These are phyloP conservation scores for Moesziomyces parantarcticus DNA, from an alignment of 1,284 basidiomycete species.

Conservation along the genomic window DNA sequence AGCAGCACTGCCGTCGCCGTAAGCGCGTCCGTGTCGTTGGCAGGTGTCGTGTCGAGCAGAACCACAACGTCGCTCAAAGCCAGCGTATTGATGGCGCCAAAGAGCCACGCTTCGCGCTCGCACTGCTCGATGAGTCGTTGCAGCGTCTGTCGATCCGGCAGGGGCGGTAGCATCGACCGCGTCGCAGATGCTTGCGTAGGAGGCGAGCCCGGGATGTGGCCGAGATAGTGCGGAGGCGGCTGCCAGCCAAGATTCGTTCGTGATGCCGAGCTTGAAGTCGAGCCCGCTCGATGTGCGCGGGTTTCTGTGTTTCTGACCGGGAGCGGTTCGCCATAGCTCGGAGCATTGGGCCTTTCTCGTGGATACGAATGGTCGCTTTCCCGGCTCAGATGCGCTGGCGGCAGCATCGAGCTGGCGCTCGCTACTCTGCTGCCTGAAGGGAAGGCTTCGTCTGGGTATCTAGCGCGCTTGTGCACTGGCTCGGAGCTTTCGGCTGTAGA, in stretches of 20 bases:
- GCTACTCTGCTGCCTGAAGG: neutral
- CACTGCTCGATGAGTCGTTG: slow-evolving; percentile 14
- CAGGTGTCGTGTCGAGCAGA: slow-evolving; percentile 4
- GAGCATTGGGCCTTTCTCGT: neutral
- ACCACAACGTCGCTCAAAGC: slow-evolving; percentile 16
- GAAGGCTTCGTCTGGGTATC: neutral
- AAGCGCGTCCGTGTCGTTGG: slow-evolving; percentile 5
- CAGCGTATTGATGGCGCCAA: slow-evolving; percentile 21
- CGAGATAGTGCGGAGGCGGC: slow-evolving; percentile 7
- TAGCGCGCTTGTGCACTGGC: neutral
- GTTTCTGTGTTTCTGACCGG: neutral
- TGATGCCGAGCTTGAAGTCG: neutral
- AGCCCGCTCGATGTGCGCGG: neutral
- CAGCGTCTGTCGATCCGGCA: slow-evolving; percentile 15
- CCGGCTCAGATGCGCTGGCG: neutral
- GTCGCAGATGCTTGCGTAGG: neutral
- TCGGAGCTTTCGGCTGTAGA: neutral
- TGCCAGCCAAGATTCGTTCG: slow-evolving; percentile 2
- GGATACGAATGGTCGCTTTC: neutral
- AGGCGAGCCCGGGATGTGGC: neutral
- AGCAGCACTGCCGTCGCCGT: slow-evolving; percentile 16
- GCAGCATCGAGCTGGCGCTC: neutral
- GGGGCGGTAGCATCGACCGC: neutral
- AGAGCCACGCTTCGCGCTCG: slow-evolving; percentile 14
- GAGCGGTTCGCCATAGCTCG: neutral